Evolutionary conservation across 352 stramenopile genomes (phyloP).

Genomic region (Phytophthora foliorum): DNA sequence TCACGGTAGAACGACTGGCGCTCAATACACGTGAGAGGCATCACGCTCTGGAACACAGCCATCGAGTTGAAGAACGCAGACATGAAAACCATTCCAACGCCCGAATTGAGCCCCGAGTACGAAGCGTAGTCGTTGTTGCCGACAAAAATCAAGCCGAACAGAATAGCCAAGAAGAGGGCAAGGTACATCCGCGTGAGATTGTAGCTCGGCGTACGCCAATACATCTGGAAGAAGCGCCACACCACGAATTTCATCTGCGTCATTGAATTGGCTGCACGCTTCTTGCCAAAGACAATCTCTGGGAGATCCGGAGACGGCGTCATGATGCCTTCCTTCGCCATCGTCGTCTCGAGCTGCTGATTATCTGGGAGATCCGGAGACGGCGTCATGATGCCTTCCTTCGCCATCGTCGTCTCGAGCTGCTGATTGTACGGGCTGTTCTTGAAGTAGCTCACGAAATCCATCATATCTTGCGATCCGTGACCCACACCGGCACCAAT

Average conservation of each 20-base stretch:
- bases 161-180: slow-evolving; percentile 66
- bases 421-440: slow-evolving; percentile 28
- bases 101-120: slow-evolving; percentile 45
- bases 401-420: slow-evolving; percentile 22
- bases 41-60: slow-evolving; percentile 71
- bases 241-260: slow-evolving; percentile 44
- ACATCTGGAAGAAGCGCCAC: slow-evolving; percentile 42
- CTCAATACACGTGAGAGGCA: slow-evolving; percentile 78
- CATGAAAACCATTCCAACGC: slow-evolving; percentile 62
- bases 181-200: slow-evolving; percentile 72
- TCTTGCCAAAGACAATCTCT: slow-evolving; percentile 39
- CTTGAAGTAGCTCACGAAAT: slow-evolving; percentile 43
- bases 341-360: slow-evolving; percentile 17
- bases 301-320: slow-evolving; percentile 32
- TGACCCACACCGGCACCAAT: slow-evolving; percentile 48
- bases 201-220: slow-evolving; percentile 72
- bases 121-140: slow-evolving; percentile 39
- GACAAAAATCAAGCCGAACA: slow-evolving; percentile 81
- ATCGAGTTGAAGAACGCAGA: slow-evolving; percentile 76
- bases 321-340: slow-evolving; percentile 36
- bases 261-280: slow-evolving; percentile 29
- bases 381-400: slow-evolving; percentile 35
- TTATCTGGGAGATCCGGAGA: slow-evolving; percentile 22
- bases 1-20: slow-evolving; percentile 75
- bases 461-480: background rate